Evolutionary conservation across 2,329 filamentous ascomycete species (phyloP), one percentile per base, ranked within the genome.

Genomic region (Thielaviopsis euricoi): DNA sequence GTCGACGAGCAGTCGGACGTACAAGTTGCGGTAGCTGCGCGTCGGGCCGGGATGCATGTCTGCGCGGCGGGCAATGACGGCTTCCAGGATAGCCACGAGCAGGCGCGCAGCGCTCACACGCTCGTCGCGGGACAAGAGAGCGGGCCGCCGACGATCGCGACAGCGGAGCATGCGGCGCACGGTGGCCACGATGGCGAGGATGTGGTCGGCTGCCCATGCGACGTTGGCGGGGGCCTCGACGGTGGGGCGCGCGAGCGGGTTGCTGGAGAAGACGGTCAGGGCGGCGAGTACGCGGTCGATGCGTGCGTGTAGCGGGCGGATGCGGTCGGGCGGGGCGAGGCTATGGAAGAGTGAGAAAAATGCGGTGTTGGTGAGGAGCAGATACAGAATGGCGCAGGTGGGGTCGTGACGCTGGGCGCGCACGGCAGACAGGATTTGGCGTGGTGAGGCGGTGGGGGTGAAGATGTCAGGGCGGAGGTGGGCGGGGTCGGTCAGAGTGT

Each of bases 301-400:
- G 9, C 76, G 73, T 61, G 74, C 73, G 48, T 73, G 70, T 19
- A 79, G 72, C 52, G 71, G 72, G 53, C 73, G 70, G 60, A 79
- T 79, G 3, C 70, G 70, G 61, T 77, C 73, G 48, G 71, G 71
- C 37, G 74, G 67, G 23, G 68, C 67, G 58, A 76, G 74, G 52
- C 68, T 66, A 2, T 76, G 69, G 60, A 81, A 76, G 67, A 78
- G 75, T 55, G 75, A 69, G 64, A 80, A 78, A 67, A 81, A 74
- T 48, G 75, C 72, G 64, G 77, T 71, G 63, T 79, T 79, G 61
- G 74, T 71, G 22, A 80, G 68, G 17, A 81, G 69, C 67, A 81
- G 77, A 55, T 74, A 74, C 61, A 77, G 74, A 15, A 81, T 65
- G 2, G 76, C 78, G 51, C 70, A 69, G 61, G 76, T 75, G 1